Percentiles rank a stretch among this genome's conserved stretches.
phyloP scores from a whole-genome alignment of 805 yeast species.

The Cyberlindnera nakhonratchasimensis region DNA sequence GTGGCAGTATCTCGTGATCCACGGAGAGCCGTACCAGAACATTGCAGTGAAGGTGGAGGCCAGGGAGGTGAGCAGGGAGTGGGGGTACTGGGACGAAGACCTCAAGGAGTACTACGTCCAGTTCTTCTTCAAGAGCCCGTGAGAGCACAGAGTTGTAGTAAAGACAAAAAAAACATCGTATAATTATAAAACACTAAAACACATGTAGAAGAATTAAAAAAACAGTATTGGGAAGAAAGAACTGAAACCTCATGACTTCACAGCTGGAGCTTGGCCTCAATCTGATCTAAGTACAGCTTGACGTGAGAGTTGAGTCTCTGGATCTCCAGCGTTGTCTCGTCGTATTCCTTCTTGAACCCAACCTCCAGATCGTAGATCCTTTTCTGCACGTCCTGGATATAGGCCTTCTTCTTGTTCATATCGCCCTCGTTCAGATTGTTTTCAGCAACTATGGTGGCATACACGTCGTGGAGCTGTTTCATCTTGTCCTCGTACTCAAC shows the following conservation, averaged over 20 bases:
- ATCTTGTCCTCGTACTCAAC: slow-evolving; percentile 34
- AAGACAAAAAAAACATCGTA: neutral
- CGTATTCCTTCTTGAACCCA: slow-evolving; percentile 38
- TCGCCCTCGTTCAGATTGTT: slow-evolving; percentile 37
- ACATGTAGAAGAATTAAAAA: too few relatives aligned
- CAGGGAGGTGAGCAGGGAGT: slow-evolving; percentile 42
- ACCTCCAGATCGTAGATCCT: slow-evolving; percentile 31
- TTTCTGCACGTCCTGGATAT: slow-evolving; percentile 37
- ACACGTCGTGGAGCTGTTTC: slow-evolving; percentile 33
- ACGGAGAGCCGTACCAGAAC: slow-evolving; percentile 90
- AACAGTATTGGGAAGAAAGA: too few relatives aligned
- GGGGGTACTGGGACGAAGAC: slow-evolving; percentile 76
- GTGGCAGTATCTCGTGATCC: slow-evolving; percentile 69
- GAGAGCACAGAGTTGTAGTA: slow-evolving; percentile 7
- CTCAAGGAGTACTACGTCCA: slow-evolving; percentile 68
- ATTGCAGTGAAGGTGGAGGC: slow-evolving; percentile 73
- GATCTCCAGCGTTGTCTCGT: slow-evolving; percentile 33
- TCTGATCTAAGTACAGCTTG: slow-evolving; percentile 25
- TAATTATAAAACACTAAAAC: too few relatives aligned
- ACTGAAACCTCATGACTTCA: neutral
- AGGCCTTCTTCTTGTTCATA: slow-evolving; percentile 33
- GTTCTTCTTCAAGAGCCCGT: slow-evolving; percentile 59
- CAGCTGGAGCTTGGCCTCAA: slow-evolving; percentile 22
- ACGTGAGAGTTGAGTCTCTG: slow-evolving; percentile 27
- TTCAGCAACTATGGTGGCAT: slow-evolving; percentile 36